These are phyloP conservation scores for Planoprotostelium fungivorum DNA, from an alignment of 78 protist species.

Conservation along the genomic window DNA sequence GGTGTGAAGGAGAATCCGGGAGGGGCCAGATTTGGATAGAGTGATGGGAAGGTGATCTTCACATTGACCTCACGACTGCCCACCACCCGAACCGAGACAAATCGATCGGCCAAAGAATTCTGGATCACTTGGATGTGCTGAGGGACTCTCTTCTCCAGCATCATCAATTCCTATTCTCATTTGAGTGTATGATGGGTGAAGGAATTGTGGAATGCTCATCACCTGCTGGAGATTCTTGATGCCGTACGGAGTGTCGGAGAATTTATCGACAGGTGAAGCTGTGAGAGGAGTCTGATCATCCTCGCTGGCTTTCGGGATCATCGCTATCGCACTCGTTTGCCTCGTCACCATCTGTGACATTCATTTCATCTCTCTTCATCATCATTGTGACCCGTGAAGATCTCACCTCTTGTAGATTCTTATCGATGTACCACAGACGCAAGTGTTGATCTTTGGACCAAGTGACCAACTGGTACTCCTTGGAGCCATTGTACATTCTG, in stretches of 20 bases:
- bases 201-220: too few relatives aligned
- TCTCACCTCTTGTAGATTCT: conserved; percentile 2
- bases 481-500: neutral
- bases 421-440: conserved; percentile 47
- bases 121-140: neutral
- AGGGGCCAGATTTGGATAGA: conserved; percentile 41
- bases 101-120: neutral
- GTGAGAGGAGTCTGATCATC: neutral
- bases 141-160: neutral
- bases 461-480: conserved; percentile 48
- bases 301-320: neutral
- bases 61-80: conserved; percentile 7
- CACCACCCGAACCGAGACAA: neutral
- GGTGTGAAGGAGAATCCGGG: conserved; percentile 38
- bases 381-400: too few relatives aligned
- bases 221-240: neutral
- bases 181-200: too few relatives aligned
- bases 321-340: neutral
- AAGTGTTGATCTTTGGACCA: conserved; percentile 63
- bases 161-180: neutral
- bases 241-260: neutral
- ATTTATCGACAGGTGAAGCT: neutral
- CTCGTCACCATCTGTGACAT: conserved; percentile 3
- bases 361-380: too few relatives aligned
- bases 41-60: conserved; percentile 30